These are phyloP conservation scores for Rutidosis leptorrhynchoides DNA, from an alignment of 129 eudicot genomes.

Conservation along the genomic window DNA sequence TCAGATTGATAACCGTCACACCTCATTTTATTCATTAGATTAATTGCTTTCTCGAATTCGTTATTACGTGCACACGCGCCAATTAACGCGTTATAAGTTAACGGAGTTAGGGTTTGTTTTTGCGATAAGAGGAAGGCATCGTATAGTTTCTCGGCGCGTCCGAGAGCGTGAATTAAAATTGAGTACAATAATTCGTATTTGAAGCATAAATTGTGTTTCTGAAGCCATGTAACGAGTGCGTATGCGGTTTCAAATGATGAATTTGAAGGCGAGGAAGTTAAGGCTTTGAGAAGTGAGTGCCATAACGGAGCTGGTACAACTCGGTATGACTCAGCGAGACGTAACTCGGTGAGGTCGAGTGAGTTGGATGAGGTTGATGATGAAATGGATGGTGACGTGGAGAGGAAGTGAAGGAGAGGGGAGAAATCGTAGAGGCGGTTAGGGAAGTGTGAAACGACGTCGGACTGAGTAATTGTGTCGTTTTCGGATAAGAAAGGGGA, in stretches of 20 bases:
- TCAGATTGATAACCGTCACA: constrained; percentile 72
- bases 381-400: constrained; percentile 29
- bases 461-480: constrained; percentile 33
- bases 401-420: constrained; percentile 66
- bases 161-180: constrained; percentile 74
- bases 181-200: constrained; percentile 75
- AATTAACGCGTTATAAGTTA: constrained; percentile 80
- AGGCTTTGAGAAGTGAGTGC: constrained; percentile 75
- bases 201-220: constrained; percentile 76
- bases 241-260: constrained; percentile 38
- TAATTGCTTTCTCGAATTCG: constrained; percentile 81
- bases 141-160: constrained; percentile 70
- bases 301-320: constrained; percentile 81
- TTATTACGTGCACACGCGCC: constrained; percentile 88
- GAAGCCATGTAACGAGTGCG: constrained; percentile 73
- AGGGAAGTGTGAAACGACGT: constrained; percentile 44
- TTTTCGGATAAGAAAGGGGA: constrained; percentile 21
- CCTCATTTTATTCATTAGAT: constrained; percentile 70
- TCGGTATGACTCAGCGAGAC: constrained; percentile 72
- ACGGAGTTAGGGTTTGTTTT: constrained; percentile 60
- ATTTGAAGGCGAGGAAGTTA: constrained; percentile 44
- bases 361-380: constrained; percentile 25
- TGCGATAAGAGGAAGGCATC: constrained; percentile 82
- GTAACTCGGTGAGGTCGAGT: constrained; percentile 62
- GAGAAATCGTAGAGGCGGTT: constrained; percentile 71